Base-by-base conservation (phyloP, 2,329 filamentous ascomycete genomes). In the Hawksworthiomyces lignivorus region DNA sequence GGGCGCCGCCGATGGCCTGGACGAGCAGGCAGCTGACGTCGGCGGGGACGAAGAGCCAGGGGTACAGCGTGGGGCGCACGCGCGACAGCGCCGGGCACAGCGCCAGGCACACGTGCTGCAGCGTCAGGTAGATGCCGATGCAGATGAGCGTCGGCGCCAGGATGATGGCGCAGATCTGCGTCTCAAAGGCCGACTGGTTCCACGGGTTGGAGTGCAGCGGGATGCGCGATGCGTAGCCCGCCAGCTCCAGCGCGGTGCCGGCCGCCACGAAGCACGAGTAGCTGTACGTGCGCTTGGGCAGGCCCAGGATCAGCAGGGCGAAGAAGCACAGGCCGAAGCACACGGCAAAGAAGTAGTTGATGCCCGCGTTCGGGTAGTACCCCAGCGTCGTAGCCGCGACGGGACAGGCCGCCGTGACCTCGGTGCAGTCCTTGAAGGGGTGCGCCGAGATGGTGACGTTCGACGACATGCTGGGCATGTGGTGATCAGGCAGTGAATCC, bases 51-150 rank as follows among this genome's bases (percentile, higher is more conserved):
- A 78, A 79, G 59, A 77, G 60, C 52, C 68, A 64, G 4, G 75
- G 74, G 56, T 75, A 77, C 50, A 65, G 63, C n/a, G 56, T 59
- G 15, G 74, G 68, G 4, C 62, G 62, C 43, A 78, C 52, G 48
- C 70, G 68, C n/a, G 73, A 76, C 40, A 74, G 62, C 28, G 50
- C 32, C 8, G 73, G 67, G 57, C 62, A 65, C 47, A 76, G 62
- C 35, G 65, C 58, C 26, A 73, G 59, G 44, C 70, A 66, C 49
- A 75, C 58, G 63, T 80, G 76, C 57, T 79, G 77, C 45, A 82
- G 70, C 4, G 73, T 79, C 20, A 82, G 69, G 62, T 82, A 82
- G 57, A 82, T 72, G 53, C 68, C 70, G 49, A 77, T 74, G 59
- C 75, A 77, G 58, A 80, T 64, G 45, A 82, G 67, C 22, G 77